Evolutionary conservation across 495 filamentous ascomycete species (phyloP), one percentile per base, ranked within the genome.

Genomic region (Articulospora tetracladia): DNA sequence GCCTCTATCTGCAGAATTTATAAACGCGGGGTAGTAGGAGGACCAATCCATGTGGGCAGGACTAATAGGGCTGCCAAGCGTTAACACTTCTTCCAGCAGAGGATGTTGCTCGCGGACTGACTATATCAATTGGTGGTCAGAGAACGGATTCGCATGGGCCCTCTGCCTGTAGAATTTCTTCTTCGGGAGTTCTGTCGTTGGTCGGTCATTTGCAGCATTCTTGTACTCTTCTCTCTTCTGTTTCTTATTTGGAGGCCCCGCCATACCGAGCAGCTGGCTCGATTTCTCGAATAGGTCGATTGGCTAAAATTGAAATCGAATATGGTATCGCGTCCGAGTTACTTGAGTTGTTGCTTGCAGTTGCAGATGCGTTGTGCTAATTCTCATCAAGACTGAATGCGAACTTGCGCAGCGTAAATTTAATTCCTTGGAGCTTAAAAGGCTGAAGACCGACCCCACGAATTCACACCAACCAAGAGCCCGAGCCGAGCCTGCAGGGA

Each of bases 91-190:
- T 10, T 41, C 39, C 12, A 2, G 13, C 30, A 24, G 59, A 20
- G 10, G 36, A 57, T 53, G 32, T 20, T 26, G 25, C 22, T 22
- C 30, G n/a, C 22, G 55, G n/a, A 75, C 82, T 69, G 82, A 97
- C 94, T 98, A 98, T 60, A 76, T 79, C 69, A 98, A 79, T 15
- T 81, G 71, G 74, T 98, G 94, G 68, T 98, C 94, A 0, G 93
- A 96, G 74, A 98, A 98, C 11, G 92, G 91, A 78, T 98, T 98
- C 49, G 94, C 95, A 74, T 98, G 94, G 27, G 94, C 94, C 68
- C 94, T 83, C 72, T 98, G 94, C 51, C 94, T 84, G 73, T 96
- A 98, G 78, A 93, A 96, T 75, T 87, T 93, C 77, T 97, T 97
- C 76, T 87, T 83, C 25, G 93, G 93, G 67, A 97, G 77, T 69